A percentile compares a stretch with the other conserved stretches of the same genome.
Evolutionary conservation across 306 rosid species (phyloP).

Genomic region (Nissolia schottii): DNA sequence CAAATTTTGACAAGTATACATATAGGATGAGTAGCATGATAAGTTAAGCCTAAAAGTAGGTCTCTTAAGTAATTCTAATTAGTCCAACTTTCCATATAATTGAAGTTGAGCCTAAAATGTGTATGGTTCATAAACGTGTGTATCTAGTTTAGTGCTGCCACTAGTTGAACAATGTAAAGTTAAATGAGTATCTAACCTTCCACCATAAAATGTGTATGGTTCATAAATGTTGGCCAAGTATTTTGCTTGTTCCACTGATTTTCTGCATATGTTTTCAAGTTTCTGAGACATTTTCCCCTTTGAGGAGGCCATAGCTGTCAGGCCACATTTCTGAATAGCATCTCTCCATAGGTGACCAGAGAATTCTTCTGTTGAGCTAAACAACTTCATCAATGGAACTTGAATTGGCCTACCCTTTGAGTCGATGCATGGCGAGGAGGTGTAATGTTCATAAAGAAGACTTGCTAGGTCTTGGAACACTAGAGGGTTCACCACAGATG

Average conservation of each 20-base stretch:
- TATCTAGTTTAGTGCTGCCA: background rate
- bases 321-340: constrained; percentile 52
- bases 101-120: too few species aligned
- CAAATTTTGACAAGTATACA: too few species aligned
- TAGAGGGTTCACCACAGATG: constrained; percentile 82
- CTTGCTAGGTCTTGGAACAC: constrained; percentile 53
- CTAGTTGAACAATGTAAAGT: constrained; percentile 4
- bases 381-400: constrained; percentile 77
- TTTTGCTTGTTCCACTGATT: constrained; percentile 87
- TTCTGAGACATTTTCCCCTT: constrained; percentile 54
- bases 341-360: constrained; percentile 77
- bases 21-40: too few species aligned
- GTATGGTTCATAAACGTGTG: too few species aligned
- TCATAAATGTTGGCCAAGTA: constrained; percentile 81
- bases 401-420: constrained; percentile 70
- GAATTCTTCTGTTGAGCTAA: constrained; percentile 78
- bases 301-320: constrained; percentile 45
- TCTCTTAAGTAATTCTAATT: too few species aligned
- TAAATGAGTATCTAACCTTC: constrained; percentile 57
- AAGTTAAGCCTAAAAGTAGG: too few species aligned
- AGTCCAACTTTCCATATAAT: too few species aligned
- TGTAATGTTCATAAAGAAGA: constrained; percentile 66
- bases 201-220: constrained; percentile 90
- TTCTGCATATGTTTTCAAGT: constrained; percentile 64
- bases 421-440: constrained; percentile 65